Conservation (phyloP, 2,329 filamentous ascomycete genomes). For the Rhinocladiella mackenziei region DNA sequence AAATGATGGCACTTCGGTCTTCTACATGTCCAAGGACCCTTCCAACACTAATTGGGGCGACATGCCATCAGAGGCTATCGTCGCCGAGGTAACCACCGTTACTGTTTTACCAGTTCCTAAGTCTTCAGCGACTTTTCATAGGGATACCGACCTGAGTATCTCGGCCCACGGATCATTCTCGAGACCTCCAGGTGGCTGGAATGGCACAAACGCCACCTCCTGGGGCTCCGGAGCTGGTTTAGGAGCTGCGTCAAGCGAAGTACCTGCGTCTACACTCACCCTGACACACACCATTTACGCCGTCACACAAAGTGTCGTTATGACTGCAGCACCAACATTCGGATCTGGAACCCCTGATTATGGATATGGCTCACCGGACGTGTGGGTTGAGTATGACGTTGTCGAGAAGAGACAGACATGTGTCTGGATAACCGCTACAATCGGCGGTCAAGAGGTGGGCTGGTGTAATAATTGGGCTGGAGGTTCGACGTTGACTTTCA, state of each 20-base stretch:
- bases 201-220: slow-evolving; percentile 9
- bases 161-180: slow-evolving; percentile 15
- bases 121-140: slow-evolving; percentile 1
- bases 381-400: background rate
- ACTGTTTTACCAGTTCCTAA: slow-evolving; percentile 16
- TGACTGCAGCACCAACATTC: slow-evolving; percentile 3
- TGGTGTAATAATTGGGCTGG: slow-evolving; percentile 31
- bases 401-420: slow-evolving; percentile 29
- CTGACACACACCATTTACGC: slow-evolving; percentile 7
- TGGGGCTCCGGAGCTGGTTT: background rate
- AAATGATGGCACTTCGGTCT: slow-evolving; percentile 18
- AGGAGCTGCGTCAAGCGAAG: background rate
- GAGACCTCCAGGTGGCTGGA: slow-evolving; percentile 18
- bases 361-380: slow-evolving; percentile 4
- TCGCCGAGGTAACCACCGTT: slow-evolving; percentile 15
- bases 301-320: slow-evolving; percentile 5
- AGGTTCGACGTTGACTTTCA: slow-evolving; percentile 18
- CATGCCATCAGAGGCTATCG: slow-evolving; percentile 8
- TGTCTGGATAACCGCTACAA: slow-evolving; percentile 26
- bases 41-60: slow-evolving; percentile 3
- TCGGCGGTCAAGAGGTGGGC: slow-evolving; percentile 22
- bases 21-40: slow-evolving; percentile 18
- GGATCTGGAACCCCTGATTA: slow-evolving; percentile 6
- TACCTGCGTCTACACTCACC: slow-evolving; percentile 6
- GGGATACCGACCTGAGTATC: background rate